Evolutionary conservation across 495 filamentous ascomycete genomes (phyloP), one percentile per base, ranked within the genome.

Genomic region (Lentithecium fluviatile): DNA sequence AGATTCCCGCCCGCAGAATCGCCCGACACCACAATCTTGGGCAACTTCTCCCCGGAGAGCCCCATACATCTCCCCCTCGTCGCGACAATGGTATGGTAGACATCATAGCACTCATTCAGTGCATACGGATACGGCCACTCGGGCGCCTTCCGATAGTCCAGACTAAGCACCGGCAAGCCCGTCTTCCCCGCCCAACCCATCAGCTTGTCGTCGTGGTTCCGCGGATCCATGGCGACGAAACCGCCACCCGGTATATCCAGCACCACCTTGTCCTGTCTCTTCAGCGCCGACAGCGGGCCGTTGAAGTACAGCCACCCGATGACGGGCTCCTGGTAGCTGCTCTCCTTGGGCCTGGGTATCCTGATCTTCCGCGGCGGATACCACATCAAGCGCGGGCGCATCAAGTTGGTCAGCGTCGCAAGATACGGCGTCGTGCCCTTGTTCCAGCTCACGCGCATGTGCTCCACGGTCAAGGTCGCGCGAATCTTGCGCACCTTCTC

Each of bases 51-150:
- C 1, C 93, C 93, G n/a, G 85, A 86, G 34, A 97, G 68, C 0
- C 95, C 95, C 43, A 96, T 74, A 67, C 91, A 96, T 20, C 86
- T 82, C 2, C 94, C 94, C 7, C 79, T 79, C 29, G 83, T 91
- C 26, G 83, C 79, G 42, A 95, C 78, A 40, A 98, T 82, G 2
- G 84, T 87, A 47, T 87, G 83, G 62, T 98, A 98, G 11, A 91
- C 91, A 74, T 98, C 94, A 68, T 90, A 97, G 69, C 91, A 96
- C 70, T 98, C 94, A 70, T 97, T 95, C 13, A 98, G 76, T 0
- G 90, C 94, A 72, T 95, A 95, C 2, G 94, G 94, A 63, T 97
- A 98, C 3, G 95, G 93, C 72, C 84, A 89, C 69, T 98, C 94
- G 0, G 94, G 94, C 0, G 94, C 94, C 69, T 96, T 96, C 66